Percentiles rank a stretch among this genome's conserved stretches.
Evolutionary conservation across 495 filamentous ascomycete species (phyloP).

Genomic region (Arthonia radiata): DNA sequence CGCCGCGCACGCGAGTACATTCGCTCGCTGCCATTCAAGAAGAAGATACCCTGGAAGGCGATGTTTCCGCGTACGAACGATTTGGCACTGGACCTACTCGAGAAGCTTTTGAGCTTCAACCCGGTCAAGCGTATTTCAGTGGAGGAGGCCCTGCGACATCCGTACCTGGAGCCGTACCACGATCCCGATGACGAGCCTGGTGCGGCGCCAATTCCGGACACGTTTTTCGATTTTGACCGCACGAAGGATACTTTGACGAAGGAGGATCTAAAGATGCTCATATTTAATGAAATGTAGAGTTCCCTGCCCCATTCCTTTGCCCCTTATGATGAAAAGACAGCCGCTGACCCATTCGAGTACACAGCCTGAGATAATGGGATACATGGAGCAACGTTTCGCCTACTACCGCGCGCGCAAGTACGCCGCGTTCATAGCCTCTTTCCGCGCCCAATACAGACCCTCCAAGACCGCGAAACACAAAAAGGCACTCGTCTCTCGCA

Average conservation of each 20-base stretch:
- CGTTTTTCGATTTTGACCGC: conserved; percentile 99
- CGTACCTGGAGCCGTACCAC: conserved; percentile 96
- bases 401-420: too few relatives aligned
- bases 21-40: conserved; percentile 98
- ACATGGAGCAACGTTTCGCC: too few relatives aligned
- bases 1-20: conserved; percentile 96
- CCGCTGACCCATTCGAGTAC: too few relatives aligned
- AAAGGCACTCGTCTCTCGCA: too few relatives aligned
- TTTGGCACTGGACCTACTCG: conserved; percentile 74
- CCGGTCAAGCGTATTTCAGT: conserved; percentile 96
- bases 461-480: not conserved
- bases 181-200: conserved; percentile 98
- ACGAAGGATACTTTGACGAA: conserved; percentile 98
- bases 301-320: too few relatives aligned
- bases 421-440: too few relatives aligned
- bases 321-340: too few relatives aligned
- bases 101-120: conserved; percentile 93
- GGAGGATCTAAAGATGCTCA: conserved; percentile 93
- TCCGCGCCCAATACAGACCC: not conserved
- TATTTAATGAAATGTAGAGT: too few relatives aligned
- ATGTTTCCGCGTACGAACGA: conserved; percentile 97
- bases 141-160: conserved; percentile 89
- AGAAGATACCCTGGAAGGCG: conserved; percentile 94
- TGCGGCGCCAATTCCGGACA: conserved; percentile 83
- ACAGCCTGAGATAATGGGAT: too few relatives aligned